Evolutionary conservation across 495 filamentous ascomycete genomes (phyloP).

Genomic region (Amorphotheca resinae): DNA sequence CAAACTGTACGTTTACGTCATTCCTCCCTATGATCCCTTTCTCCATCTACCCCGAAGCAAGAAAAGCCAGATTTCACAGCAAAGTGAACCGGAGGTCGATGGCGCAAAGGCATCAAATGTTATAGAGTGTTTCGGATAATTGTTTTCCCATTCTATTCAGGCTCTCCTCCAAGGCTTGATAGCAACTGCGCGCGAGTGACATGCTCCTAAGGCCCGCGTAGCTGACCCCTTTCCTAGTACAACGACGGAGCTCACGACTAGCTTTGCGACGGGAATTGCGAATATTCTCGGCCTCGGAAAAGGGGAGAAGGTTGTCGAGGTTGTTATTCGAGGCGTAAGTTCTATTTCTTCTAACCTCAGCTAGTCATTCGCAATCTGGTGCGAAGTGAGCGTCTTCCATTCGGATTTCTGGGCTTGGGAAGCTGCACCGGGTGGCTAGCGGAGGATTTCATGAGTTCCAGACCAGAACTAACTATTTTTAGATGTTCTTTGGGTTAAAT

Average conservation of each 20-base stretch:
- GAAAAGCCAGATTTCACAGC: too few relatives aligned
- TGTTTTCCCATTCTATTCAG: not conserved
- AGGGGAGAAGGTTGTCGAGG: slow-evolving; percentile 44
- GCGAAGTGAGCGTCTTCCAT: too few relatives aligned
- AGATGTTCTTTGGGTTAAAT: slow-evolving; percentile 84
- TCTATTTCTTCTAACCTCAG: not conserved
- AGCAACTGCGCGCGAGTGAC: slow-evolving; percentile 1
- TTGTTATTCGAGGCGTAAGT: slow-evolving; percentile 57
- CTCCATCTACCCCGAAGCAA: not conserved
- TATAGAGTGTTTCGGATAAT: too few relatives aligned
- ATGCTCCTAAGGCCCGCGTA: slow-evolving; percentile 4
- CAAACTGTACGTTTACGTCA: slow-evolving; percentile 57
- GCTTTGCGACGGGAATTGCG: slow-evolving; percentile 52
- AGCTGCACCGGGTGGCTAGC: not conserved
- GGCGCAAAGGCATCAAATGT: too few relatives aligned
- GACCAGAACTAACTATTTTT: slow-evolving; percentile 2
- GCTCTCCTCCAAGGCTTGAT: too few relatives aligned
- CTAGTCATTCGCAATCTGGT: too few relatives aligned
- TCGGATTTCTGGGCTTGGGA: not conserved
- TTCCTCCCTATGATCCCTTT: not conserved
- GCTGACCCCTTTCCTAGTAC: slow-evolving; percentile 39
- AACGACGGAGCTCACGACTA: slow-evolving; percentile 70
- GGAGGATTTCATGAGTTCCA: not conserved
- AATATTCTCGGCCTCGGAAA: slow-evolving; percentile 43
- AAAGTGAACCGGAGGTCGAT: too few relatives aligned